These are phyloP conservation scores for Kwoniella dendrophila DNA, from an alignment of 768 basidiomycete species.

Conservation along the genomic window DNA sequence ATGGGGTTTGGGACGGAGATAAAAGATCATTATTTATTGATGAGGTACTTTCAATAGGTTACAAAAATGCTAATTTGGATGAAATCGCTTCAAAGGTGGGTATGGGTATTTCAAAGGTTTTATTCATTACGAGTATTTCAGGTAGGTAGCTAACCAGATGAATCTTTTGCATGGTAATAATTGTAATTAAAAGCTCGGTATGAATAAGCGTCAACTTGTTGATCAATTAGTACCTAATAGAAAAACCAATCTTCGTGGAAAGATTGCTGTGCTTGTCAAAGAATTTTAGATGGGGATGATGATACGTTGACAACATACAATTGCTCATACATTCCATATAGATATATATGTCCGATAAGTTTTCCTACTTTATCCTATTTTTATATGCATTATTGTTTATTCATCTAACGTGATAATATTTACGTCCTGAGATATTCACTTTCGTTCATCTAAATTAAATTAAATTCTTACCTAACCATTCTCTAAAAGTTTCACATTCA, in stretches of 20 bases:
- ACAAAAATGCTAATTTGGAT: conserved; percentile 31
- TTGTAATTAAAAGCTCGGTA: conserved; percentile 22
- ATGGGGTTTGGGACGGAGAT: conserved; percentile 29
- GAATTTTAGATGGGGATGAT: conserved; percentile 4
- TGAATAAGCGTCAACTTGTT: conserved; percentile 38
- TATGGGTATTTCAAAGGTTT: neutral
- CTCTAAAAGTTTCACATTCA: conserved; percentile 42
- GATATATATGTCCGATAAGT: no score
- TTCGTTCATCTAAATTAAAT: neutral
- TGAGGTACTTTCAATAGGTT: conserved; percentile 33
- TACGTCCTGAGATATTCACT: neutral
- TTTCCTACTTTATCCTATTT: no score
- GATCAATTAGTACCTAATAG: conserved; percentile 39
- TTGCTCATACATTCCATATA: neutral
- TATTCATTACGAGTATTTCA: neutral
- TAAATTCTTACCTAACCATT: conserved; percentile 37
- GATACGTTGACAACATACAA: no score
- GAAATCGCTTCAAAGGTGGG: conserved; percentile 30
- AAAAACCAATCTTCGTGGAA: conserved; percentile 27
- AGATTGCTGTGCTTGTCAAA: conserved; percentile 25
- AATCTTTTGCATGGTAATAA: neutral
- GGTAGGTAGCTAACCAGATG: neutral
- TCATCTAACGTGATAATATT: neutral
- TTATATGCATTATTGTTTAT: no score
- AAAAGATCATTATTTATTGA: conserved; percentile 31